phyloP scores from a whole-genome alignment of 2,329 filamentous ascomycete species.

The Coniosporium tulheliwenetii region DNA sequence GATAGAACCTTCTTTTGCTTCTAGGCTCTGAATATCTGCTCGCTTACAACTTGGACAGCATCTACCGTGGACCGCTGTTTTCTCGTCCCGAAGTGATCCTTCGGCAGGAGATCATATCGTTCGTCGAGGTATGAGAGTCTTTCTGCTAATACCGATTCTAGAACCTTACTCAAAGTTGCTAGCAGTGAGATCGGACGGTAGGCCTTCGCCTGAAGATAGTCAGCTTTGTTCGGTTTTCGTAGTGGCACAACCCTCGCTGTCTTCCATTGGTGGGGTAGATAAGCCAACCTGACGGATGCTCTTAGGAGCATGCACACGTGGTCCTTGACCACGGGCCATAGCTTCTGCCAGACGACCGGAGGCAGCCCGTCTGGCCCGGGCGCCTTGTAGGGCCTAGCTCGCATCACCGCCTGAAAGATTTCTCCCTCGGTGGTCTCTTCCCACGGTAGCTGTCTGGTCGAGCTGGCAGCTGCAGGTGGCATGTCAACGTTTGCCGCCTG shows the following conservation, averaged over 20 bases:
- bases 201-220: conserved; percentile 11
- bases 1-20: conserved; percentile 14
- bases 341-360: conserved; percentile 9
- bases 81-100: conserved; percentile 22
- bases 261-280: conserved; percentile 10
- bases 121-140: conserved; percentile 16
- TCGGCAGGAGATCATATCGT: conserved; percentile 14
- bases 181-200: conserved; percentile 14
- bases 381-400: conserved; percentile 4
- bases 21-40: conserved; percentile 16
- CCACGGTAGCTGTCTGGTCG: background rate
- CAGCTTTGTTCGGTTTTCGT: conserved; percentile 9
- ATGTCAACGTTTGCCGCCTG: no score
- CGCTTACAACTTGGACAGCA: conserved; percentile 15
- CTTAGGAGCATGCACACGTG: conserved; percentile 8
- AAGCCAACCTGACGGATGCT: conserved; percentile 7
- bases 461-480: background rate
- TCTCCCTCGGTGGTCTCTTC: background rate
- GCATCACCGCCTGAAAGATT: background rate
- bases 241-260: conserved; percentile 12
- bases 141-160: conserved; percentile 14
- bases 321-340: conserved; percentile 9
- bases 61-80: conserved; percentile 18
- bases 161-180: conserved; percentile 12
- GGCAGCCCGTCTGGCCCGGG: conserved; percentile 5